A percentile compares a stretch with the other conserved stretches of the same genome.
Evolutionary conservation across 2,329 filamentous ascomycete species (phyloP).

Genomic region (Thelonectria olida): DNA sequence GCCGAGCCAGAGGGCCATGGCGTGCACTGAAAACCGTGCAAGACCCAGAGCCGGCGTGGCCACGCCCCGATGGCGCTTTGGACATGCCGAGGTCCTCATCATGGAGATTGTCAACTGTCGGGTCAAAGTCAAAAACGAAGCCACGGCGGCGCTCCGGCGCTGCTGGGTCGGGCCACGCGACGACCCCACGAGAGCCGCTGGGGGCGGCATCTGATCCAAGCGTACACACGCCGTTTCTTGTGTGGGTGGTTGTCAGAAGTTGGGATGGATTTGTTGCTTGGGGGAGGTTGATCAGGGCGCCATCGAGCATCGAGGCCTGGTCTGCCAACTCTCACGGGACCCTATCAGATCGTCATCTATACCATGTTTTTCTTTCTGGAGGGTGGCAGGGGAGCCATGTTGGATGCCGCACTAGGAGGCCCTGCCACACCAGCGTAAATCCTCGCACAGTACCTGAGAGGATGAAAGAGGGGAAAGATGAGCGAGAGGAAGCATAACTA

Average conservation of each 20-base stretch:
- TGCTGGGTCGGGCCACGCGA: slow-evolving; percentile 40
- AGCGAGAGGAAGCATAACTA: not conserved
- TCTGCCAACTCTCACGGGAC: slow-evolving; percentile 19
- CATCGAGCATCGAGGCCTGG: slow-evolving; percentile 20
- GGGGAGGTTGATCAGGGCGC: slow-evolving; percentile 27
- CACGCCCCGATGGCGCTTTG: slow-evolving; percentile 10
- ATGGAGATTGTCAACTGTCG: slow-evolving; percentile 23
- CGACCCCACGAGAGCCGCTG: slow-evolving; percentile 36
- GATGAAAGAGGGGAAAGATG: not conserved
- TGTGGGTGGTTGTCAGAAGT: slow-evolving; percentile 33
- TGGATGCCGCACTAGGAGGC: slow-evolving; percentile 19
- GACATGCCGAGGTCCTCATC: slow-evolving; percentile 5
- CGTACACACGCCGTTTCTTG: slow-evolving; percentile 32
- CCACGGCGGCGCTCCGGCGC: slow-evolving; percentile 27
- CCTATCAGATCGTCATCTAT: slow-evolving; percentile 39
- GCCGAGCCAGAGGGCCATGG: slow-evolving; percentile 5
- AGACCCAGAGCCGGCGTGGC: slow-evolving; percentile 1
- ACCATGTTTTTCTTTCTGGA: slow-evolving; percentile 10
- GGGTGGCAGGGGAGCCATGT: slow-evolving; percentile 14
- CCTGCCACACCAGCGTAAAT: slow-evolving; percentile 13
- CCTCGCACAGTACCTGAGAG: slow-evolving; percentile 2
- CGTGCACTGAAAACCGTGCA: slow-evolving; percentile 11
- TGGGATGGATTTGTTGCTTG: slow-evolving; percentile 32
- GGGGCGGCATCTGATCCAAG: slow-evolving; percentile 37
- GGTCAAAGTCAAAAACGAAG: slow-evolving; percentile 33